Conservation (phyloP, 75 land plant species). For the Cunninghamia lanceolata region DNA sequence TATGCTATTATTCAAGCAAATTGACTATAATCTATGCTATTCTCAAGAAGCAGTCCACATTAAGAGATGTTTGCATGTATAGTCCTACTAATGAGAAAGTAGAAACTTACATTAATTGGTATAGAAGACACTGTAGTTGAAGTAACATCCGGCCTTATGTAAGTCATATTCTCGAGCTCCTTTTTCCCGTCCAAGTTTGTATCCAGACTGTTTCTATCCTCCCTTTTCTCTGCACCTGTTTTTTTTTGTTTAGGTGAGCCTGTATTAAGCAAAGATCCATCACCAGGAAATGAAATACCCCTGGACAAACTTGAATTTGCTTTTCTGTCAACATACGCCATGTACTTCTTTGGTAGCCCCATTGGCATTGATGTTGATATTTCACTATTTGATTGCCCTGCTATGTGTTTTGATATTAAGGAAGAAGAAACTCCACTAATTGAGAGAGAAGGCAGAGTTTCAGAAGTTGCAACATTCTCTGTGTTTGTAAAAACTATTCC, state of each 20-base stretch:
- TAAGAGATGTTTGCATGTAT: neutral
- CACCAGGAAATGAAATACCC: constrained; percentile 31
- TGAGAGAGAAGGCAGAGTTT: constrained; percentile 15
- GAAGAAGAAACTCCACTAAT: constrained; percentile 18
- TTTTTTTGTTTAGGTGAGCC: constrained; percentile 78
- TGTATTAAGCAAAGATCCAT: constrained; percentile 23
- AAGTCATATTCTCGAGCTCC: constrained; percentile 24
- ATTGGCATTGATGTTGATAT: constrained; percentile 21
- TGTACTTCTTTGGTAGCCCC: constrained; percentile 35
- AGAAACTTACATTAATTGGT: constrained; percentile 26
- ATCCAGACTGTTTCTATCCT: constrained; percentile 46
- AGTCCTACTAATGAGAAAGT: neutral
- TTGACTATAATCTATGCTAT: neutral
- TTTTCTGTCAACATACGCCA: constrained; percentile 69
- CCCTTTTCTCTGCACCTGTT: constrained; percentile 61
- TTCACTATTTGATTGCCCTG: constrained; percentile 23
- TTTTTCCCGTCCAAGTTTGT: constrained; percentile 27
- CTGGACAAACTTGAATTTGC: constrained; percentile 29
- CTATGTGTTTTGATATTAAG: constrained; percentile 17
- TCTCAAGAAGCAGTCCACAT: neutral
- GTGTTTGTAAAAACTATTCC: constrained; percentile 19
- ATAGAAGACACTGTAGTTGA: constrained; percentile 20
- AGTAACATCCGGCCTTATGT: constrained; percentile 31
- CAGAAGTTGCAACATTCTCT: constrained; percentile 23
- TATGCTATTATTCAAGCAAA: neutral